Evolutionary conservation across 495 filamentous ascomycete genomes (phyloP).

Genomic region (Jackrogersella minutella): DNA sequence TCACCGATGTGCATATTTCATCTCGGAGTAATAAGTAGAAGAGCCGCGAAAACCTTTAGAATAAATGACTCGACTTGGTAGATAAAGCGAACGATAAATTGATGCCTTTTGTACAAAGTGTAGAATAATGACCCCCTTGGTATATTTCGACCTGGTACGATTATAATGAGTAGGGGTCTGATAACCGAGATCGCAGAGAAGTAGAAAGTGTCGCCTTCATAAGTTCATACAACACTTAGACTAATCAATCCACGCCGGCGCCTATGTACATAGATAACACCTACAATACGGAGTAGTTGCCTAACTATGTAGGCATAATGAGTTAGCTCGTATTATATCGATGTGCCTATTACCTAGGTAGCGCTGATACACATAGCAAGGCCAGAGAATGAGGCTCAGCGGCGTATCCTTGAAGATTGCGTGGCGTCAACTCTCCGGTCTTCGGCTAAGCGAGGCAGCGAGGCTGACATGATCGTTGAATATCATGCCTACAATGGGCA

Average conservation of each 20-base stretch:
- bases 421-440: conserved; percentile 14
- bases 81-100: not conserved
- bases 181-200: conserved; percentile 1
- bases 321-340: not conserved
- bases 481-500: not conserved
- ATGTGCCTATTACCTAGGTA: not conserved
- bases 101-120: not conserved
- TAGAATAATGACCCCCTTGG: not conserved
- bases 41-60: not conserved
- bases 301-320: not conserved
- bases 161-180: not conserved
- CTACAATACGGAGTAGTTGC: too few relatives aligned
- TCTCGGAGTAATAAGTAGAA: not conserved
- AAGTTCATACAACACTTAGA: not conserved
- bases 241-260: not conserved
- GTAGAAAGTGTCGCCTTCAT: not conserved
- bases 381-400: conserved; percentile 27
- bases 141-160: not conserved
- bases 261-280: conserved; percentile 1
- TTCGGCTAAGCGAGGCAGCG: conserved; percentile 12
- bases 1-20: too few relatives aligned
- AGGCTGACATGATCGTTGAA: conserved; percentile 14
- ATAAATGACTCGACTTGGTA: not conserved
- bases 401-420: conserved; percentile 4
- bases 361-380: not conserved